Evolutionary conservation across 805 yeast species (phyloP).

Genomic region (Huiozyma sinensis): DNA sequence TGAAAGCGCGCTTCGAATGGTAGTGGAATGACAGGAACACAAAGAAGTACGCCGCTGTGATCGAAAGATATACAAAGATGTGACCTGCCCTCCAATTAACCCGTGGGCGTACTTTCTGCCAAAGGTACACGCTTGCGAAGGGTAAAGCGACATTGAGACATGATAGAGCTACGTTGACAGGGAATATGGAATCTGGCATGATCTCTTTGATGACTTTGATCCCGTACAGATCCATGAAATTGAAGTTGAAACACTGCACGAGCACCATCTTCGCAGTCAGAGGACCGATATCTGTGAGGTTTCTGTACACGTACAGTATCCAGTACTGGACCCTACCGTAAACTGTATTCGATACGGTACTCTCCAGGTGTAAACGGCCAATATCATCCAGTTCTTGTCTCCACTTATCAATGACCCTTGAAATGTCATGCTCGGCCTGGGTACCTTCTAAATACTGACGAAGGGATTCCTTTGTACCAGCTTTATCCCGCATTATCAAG

Average conservation of each 20-base stretch:
- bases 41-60: too few relatives aligned
- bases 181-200: neutral
- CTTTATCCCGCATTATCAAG: slow-evolving; percentile 15
- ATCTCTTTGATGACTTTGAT: neutral
- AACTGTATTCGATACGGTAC: neutral
- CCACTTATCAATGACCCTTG: neutral
- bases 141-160: too few relatives aligned
- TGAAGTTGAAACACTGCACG: slow-evolving; percentile 1
- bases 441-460: neutral
- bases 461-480: neutral
- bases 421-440: neutral
- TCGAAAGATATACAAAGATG: too few relatives aligned
- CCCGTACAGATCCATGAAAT: slow-evolving; percentile 1
- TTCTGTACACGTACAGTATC: too few relatives aligned
- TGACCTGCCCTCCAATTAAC: too few relatives aligned
- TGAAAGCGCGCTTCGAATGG: neutral
- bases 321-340: too few relatives aligned
- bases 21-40: neutral
- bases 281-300: too few relatives aligned
- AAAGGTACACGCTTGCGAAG: too few relatives aligned
- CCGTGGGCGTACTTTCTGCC: too few relatives aligned
- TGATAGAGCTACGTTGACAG: too few relatives aligned
- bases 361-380: neutral
- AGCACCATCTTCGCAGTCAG: neutral
- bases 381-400: neutral